These are phyloP conservation scores for Fraxinus baroniana DNA, from an alignment of 305 asterid species.

Conservation along the genomic window DNA sequence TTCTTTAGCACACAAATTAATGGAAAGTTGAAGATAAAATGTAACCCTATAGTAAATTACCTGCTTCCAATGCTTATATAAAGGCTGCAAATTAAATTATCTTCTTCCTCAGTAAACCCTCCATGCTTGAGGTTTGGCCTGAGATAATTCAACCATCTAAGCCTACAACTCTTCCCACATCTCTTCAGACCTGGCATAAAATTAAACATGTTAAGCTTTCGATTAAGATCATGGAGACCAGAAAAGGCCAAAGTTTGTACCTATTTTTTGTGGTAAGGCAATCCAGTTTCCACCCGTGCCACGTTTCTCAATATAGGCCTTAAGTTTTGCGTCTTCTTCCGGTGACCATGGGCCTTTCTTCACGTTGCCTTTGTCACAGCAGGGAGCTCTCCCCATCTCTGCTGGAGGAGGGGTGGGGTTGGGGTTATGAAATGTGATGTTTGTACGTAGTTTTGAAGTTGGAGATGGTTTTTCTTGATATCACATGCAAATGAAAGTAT, in stretches of 20 bases:
- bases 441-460: neutral
- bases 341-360: slow-evolving; percentile 88
- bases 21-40: neutral
- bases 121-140: slow-evolving; percentile 84
- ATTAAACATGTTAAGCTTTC: neutral
- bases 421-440: neutral
- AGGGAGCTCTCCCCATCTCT: slow-evolving; percentile 81
- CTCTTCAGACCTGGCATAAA: slow-evolving; percentile 56
- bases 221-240: neutral
- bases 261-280: slow-evolving; percentile 67
- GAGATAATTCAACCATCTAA: slow-evolving; percentile 75
- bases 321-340: slow-evolving; percentile 71
- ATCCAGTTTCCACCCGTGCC: slow-evolving; percentile 87
- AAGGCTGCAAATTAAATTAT: slow-evolving; percentile 61
- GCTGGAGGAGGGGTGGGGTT: neutral
- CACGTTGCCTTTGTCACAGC: slow-evolving; percentile 77
- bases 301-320: slow-evolving; percentile 54
- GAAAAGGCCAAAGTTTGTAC: slow-evolving; percentile 22
- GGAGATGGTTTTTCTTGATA: neutral
- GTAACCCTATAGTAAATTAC: slow-evolving; percentile 12
- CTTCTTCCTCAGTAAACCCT: slow-evolving; percentile 71
- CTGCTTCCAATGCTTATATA: slow-evolving; percentile 72
- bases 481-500: neutral
- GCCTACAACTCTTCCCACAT: slow-evolving; percentile 85
- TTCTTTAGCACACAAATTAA: neutral